Evolutionary conservation across 495 filamentous ascomycete species (phyloP), one percentile per base, ranked within the genome.

Genomic region (Xylaria nigripes): DNA sequence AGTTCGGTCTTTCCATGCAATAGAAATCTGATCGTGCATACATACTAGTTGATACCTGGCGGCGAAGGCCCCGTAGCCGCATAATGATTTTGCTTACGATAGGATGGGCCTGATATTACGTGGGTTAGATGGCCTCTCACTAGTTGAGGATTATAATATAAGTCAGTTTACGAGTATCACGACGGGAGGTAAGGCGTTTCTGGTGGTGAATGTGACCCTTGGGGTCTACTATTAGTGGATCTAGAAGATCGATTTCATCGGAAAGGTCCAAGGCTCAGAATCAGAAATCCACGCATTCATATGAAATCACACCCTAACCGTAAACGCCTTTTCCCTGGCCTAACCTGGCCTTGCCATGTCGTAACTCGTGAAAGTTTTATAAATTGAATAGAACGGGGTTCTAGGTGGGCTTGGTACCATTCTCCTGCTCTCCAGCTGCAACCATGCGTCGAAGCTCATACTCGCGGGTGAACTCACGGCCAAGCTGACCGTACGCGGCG

Each of bases 361-460:
- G 55, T 53, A 57, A 36, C 24, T 34, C 23, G 15, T 38, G 48
- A 58, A 55, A 43, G 27, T n/a, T n/a, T n/a, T n/a, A n/a, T n/a
- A n/a, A n/a, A n/a, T n/a, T 8, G 38, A 50, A 13, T 22, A 29
- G 53, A 53, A 58, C 30, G 51, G 47, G 27, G 44, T 55, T 19
- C 55, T 47, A 36, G 3, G 19, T n/a, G 16, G 42, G 25, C 13
- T 58, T 62, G 12, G 53, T 36, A n/a, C 48, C 54, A 44, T 70
- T 69, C 21, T 65, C 65, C 54, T 76, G 71, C 40, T 71, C 74
- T 19, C 73, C 72, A 36, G 80, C 84, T 15, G 82, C 82, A 22
- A 87, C 86, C 77, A 92, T 95, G 75, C 92, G 94, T 60, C 91
- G 85, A 52, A 96, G 76, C 59, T 96, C 91, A 65, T 83, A 94